phyloP scores from a whole-genome alignment of 805 yeast genomes.

The Schwanniomyces polymorphus region DNA sequence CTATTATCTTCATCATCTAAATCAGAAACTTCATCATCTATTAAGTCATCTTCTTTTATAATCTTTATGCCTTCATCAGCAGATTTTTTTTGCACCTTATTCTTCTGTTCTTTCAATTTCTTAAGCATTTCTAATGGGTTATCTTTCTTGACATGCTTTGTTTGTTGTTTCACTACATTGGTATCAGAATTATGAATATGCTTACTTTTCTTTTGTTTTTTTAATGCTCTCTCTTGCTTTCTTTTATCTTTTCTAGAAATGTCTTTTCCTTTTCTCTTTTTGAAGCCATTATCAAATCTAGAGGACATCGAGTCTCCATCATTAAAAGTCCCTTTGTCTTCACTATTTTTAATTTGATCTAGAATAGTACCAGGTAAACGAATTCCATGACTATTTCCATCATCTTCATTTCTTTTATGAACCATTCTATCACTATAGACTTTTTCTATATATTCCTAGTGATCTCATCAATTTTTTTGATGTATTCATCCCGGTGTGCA shows the following conservation, averaged over 20 bases:
- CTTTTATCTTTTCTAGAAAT: conserved; percentile 33
- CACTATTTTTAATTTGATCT: conserved; percentile 46
- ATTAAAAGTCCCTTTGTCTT: conserved; percentile 45
- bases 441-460: background rate
- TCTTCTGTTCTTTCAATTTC: conserved; percentile 6
- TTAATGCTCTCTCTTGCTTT: conserved; percentile 31
- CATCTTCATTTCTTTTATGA: conserved; percentile 2
- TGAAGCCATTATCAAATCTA: conserved; percentile 14
- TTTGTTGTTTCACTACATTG: background rate
- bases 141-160: background rate
- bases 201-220: conserved; percentile 25
- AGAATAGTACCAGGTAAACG: conserved; percentile 55
- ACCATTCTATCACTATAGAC: background rate
- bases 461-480: background rate
- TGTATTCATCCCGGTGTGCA: background rate
- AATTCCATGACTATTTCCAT: conserved; percentile 41
- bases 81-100: conserved; percentile 5
- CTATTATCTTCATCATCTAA: conserved; percentile 40
- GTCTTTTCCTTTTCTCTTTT: conserved; percentile 22
- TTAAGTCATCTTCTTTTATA: conserved; percentile 31
- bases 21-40: conserved; percentile 39
- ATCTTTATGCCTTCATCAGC: conserved; percentile 16
- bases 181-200: background rate
- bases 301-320: conserved; percentile 26
- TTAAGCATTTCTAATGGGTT: background rate